Evolutionary conservation across 1,284 basidiomycete species (phyloP).

Genomic region (Apiotrichum sp.): DNA sequence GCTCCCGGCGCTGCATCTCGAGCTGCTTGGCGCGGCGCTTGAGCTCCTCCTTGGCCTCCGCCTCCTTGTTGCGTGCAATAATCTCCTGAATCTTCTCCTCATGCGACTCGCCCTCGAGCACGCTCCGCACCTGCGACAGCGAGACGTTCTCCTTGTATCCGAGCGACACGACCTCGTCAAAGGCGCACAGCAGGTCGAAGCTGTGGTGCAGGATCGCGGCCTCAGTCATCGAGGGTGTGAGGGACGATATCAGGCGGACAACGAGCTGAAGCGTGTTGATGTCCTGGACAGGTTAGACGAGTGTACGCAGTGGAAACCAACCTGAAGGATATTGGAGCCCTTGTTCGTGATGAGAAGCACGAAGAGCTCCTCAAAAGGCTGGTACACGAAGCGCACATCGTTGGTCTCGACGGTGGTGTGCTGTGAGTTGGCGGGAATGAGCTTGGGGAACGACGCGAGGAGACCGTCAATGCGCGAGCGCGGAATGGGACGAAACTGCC

Average conservation of each 20-base stretch:
- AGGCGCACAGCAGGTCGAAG: slow-evolving; percentile 92
- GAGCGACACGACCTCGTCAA: slow-evolving; percentile 92
- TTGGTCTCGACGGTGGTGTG: slow-evolving; percentile 92
- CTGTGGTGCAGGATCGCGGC: slow-evolving; percentile 82
- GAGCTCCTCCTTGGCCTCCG: slow-evolving; percentile 98
- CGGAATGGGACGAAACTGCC: slow-evolving; percentile 92
- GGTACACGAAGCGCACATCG: slow-evolving; percentile 96
- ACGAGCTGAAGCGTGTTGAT: slow-evolving; percentile 94
- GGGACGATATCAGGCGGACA: slow-evolving; percentile 86
- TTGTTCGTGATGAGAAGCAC: slow-evolving; percentile 98
- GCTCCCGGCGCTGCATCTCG: slow-evolving; percentile 94
- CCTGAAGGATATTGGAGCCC: slow-evolving; percentile 86
- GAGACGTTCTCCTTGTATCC: slow-evolving; percentile 94
- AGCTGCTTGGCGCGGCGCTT: slow-evolving; percentile 97
- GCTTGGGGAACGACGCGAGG: slow-evolving; percentile 93
- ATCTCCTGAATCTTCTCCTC: slow-evolving; percentile 99
- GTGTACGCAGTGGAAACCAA: slow-evolving; percentile 5
- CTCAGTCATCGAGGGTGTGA: slow-evolving; percentile 72
- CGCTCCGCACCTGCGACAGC: slow-evolving; percentile 81
- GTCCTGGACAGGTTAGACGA: slow-evolving; percentile 55
- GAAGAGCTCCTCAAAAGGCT: slow-evolving; percentile 95
- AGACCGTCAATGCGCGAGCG: slow-evolving; percentile 89
- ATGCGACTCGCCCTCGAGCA: slow-evolving; percentile 97
- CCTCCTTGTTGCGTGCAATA: slow-evolving; percentile 97
- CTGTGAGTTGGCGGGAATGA: slow-evolving; percentile 93